A percentile compares a stretch with the other conserved stretches of the same genome.
phyloP scores from a whole-genome alignment of 2,329 filamentous ascomycete species.

The Microascus cirrosus region DNA sequence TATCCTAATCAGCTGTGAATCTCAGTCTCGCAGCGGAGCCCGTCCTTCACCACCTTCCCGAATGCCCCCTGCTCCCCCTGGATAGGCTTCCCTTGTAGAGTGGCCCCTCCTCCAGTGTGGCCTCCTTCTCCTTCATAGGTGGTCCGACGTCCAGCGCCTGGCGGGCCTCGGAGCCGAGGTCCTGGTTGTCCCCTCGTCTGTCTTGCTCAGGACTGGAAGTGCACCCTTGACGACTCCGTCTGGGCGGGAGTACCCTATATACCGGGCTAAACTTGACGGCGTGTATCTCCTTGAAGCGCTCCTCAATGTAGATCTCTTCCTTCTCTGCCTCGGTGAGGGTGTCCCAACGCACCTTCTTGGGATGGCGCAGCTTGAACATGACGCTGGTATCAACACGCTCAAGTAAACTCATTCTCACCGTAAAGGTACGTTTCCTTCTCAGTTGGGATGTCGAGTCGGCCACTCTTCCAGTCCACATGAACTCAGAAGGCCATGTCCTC shows the following conservation, averaged over 20 bases:
- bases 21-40: background rate
- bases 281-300: slow-evolving; percentile 14
- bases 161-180: slow-evolving; percentile 7
- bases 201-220: slow-evolving; percentile 3
- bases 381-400: slow-evolving; percentile 17
- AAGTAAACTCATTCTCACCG: slow-evolving; percentile 20
- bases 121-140: slow-evolving; percentile 2
- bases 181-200: slow-evolving; percentile 7
- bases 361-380: slow-evolving; percentile 33
- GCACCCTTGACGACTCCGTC: background rate
- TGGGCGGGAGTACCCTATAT: background rate
- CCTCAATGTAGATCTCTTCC: slow-evolving; percentile 18
- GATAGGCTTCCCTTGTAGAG: slow-evolving; percentile 6
- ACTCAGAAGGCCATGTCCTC: slow-evolving; percentile 52
- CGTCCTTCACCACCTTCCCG: background rate
- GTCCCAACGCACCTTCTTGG: slow-evolving; percentile 30
- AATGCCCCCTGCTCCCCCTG: background rate
- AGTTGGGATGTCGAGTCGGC: slow-evolving; percentile 37
- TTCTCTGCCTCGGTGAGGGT: slow-evolving; percentile 23
- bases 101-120: slow-evolving; percentile 3
- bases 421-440: slow-evolving; percentile 39
- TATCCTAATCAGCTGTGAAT: background rate
- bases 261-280: slow-evolving; percentile 12
- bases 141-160: slow-evolving; percentile 6
- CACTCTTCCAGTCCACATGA: slow-evolving; percentile 40